Conservation (phyloP, 2,329 filamentous ascomycete genomes). For the Aspergillus sp. region DNA sequence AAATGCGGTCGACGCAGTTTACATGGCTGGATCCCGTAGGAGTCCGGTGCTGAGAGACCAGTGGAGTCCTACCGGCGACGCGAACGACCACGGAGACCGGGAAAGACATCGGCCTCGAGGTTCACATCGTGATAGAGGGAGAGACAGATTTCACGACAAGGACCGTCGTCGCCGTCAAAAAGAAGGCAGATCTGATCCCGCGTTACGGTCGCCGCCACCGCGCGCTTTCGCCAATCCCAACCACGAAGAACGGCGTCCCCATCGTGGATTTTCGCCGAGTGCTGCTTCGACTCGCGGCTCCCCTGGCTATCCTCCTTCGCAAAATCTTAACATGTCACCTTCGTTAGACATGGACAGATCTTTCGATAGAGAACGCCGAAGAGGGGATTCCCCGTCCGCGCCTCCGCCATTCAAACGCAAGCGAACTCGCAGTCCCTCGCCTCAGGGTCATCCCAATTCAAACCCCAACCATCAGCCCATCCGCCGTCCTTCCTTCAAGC, state of each 20-base stretch:
- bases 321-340: constrained; percentile 21
- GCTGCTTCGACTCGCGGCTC: constrained; percentile 26
- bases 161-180: constrained; percentile 33
- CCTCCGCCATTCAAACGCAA: constrained; percentile 36
- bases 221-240: constrained; percentile 30
- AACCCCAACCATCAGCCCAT: constrained; percentile 21
- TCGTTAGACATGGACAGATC: constrained; percentile 22
- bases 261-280: constrained; percentile 29
- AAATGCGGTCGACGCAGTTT: constrained; percentile 44
- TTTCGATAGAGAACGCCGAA: constrained; percentile 26
- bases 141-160: constrained; percentile 42
- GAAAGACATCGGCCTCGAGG: constrained; percentile 43
- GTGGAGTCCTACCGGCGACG: constrained; percentile 47
- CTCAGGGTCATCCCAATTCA: constrained; percentile 24
- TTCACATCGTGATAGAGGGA: constrained; percentile 36
- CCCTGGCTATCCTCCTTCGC: constrained; percentile 22
- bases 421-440: constrained; percentile 43
- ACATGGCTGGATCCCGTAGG: constrained; percentile 51
- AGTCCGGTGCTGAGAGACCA: constrained; percentile 52
- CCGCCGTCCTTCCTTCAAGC: constrained; percentile 25
- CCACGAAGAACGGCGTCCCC: constrained; percentile 28
- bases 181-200: constrained; percentile 40
- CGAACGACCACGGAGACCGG: constrained; percentile 35
- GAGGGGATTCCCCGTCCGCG: constrained; percentile 31
- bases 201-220: constrained; percentile 39